These are phyloP conservation scores for Dendrostoma leiphaemia DNA, from an alignment of 2,329 filamentous ascomycete species.

Conservation along the genomic window DNA sequence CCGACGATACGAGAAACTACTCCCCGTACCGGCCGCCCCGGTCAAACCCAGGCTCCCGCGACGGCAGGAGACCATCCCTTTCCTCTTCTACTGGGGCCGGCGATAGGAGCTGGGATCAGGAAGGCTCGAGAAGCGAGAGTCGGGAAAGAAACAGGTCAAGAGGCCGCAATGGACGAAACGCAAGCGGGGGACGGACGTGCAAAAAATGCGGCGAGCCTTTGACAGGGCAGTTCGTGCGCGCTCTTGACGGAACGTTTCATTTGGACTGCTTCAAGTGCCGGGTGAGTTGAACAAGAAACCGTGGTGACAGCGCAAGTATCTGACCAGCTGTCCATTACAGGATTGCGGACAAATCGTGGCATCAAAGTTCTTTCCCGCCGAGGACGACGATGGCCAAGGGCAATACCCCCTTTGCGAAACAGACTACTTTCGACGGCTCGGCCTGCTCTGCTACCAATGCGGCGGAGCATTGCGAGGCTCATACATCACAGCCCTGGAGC, in stretches of 20 bases:
- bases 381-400: conserved; percentile 78
- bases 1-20: conserved; percentile 21
- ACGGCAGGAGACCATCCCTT: conserved; percentile 18
- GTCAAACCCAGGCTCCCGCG: conserved; percentile 22
- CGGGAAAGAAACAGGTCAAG: conserved; percentile 58
- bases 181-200: conserved; percentile 65
- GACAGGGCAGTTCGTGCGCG: conserved; percentile 94
- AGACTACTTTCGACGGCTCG: conserved; percentile 92
- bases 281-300: conserved; percentile 54
- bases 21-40: conserved; percentile 27
- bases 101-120: conserved; percentile 20
- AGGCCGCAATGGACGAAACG: conserved; percentile 50
- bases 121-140: conserved; percentile 44
- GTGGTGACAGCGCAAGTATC: background rate
- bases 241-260: conserved; percentile 90
- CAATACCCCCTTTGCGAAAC: conserved; percentile 98
- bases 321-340: conserved; percentile 44
- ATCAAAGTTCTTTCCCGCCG: conserved; percentile 97
- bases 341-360: conserved; percentile 97
- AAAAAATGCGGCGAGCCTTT: conserved; percentile 87
- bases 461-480: conserved; percentile 90
- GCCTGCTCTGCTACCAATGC: conserved; percentile 87
- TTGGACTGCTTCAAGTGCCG: conserved; percentile 97
- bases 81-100: conserved; percentile 15
- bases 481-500: conserved; percentile 95